Evolutionary conservation across 257 asterid genomes (phyloP).

Genomic region (Jacaranda copaia): DNA sequence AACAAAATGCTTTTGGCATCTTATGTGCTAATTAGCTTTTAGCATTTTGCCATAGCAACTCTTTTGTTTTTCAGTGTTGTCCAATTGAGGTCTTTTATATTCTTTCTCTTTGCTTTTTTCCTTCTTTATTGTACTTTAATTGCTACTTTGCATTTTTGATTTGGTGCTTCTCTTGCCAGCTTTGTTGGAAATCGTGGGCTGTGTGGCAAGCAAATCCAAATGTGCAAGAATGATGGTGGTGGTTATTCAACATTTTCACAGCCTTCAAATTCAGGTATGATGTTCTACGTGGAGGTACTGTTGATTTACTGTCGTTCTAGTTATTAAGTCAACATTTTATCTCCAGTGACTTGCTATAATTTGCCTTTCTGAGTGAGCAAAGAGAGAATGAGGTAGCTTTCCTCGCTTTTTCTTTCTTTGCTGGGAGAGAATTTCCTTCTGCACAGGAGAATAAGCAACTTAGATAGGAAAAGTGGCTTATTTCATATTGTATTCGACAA

Average conservation of each 20-base stretch:
- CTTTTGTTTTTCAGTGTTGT: constrained; percentile 24
- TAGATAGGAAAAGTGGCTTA: no score
- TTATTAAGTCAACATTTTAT: neutral
- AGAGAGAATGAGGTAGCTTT: neutral
- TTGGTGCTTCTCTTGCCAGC: constrained; percentile 53
- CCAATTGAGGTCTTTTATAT: constrained; percentile 9
- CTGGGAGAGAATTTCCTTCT: no score
- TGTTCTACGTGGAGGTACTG: constrained; percentile 32
- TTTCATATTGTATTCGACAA: no score
- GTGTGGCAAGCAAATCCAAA: constrained; percentile 75
- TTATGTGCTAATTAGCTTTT: constrained; percentile 6
- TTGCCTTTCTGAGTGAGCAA: constrained; percentile 20
- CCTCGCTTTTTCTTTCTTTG: no score
- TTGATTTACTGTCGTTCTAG: neutral
- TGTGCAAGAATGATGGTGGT: constrained; percentile 53
- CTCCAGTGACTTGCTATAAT: constrained; percentile 6
- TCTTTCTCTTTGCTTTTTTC: neutral
- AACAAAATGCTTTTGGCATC: constrained; percentile 25
- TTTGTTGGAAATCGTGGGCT: constrained; percentile 81
- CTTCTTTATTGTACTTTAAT: constrained; percentile 20
- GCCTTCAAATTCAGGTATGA: constrained; percentile 61
- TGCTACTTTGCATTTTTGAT: constrained; percentile 12
- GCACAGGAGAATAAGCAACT: no score
- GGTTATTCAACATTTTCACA: constrained; percentile 51
- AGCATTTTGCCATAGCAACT: constrained; percentile 21